These are phyloP conservation scores for Royoungia palumana DNA, from an alignment of 768 basidiomycete species.

Conservation along the genomic window DNA sequence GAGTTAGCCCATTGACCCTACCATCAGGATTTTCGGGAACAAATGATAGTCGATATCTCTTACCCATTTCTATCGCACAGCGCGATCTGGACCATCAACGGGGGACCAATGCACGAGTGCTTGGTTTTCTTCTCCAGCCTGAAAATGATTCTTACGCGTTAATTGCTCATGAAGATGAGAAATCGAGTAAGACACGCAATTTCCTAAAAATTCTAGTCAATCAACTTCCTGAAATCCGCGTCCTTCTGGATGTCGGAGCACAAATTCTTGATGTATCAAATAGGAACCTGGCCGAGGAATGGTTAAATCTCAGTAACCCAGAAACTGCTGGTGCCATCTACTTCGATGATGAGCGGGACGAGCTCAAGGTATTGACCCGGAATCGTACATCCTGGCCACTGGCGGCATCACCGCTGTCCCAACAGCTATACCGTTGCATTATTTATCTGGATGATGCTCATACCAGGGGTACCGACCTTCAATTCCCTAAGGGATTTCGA, in stretches of 20 bases:
- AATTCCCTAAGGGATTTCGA: conserved; percentile 18
- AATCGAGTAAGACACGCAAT: neutral
- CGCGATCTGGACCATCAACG: conserved; percentile 20
- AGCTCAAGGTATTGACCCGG: conserved; percentile 27
- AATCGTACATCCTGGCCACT: conserved; percentile 9
- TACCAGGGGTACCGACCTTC: conserved; percentile 38
- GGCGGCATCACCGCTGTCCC: conserved; percentile 25
- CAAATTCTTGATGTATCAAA: conserved; percentile 51
- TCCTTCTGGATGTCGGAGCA: conserved; percentile 53
- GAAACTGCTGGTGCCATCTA: conserved; percentile 23
- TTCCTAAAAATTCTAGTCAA: too few relatives aligned
- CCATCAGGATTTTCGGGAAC: conserved; percentile 37
- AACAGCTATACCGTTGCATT: conserved; percentile 29
- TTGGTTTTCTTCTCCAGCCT: conserved; percentile 26
- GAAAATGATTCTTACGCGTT: conserved; percentile 15
- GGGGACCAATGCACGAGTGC: conserved; percentile 41
- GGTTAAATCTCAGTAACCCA: conserved; percentile 31
- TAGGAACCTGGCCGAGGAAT: conserved; percentile 34
- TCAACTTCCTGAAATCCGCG: conserved; percentile 32
- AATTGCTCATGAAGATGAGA: neutral
- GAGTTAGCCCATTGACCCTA: neutral
- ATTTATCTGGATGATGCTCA: conserved; percentile 38
- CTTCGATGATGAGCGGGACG: conserved; percentile 24
- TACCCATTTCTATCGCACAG: conserved; percentile 33
- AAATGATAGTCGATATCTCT: conserved; percentile 35